phyloP scores from a whole-genome alignment of 331 rosid species.

The Acacia pycnantha region DNA sequence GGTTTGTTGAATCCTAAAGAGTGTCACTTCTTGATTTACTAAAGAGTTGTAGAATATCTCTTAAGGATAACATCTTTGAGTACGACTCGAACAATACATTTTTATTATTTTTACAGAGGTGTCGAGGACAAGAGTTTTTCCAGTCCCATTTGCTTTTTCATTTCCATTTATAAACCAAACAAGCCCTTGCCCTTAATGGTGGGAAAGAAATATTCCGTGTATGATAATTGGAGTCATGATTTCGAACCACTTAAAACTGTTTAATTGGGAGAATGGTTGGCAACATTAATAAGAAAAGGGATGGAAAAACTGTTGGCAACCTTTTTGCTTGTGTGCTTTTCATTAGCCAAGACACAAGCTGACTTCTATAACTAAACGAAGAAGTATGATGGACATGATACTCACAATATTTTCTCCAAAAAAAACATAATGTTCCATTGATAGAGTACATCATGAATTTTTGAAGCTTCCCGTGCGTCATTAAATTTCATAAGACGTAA shows the following conservation, averaged over 20 bases:
- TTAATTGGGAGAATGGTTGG: background rate
- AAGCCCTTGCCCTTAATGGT: background rate
- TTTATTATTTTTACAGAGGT: too few relatives aligned
- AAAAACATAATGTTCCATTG: too few relatives aligned
- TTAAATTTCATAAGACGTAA: background rate
- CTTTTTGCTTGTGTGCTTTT: background rate
- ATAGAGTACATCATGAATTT: background rate
- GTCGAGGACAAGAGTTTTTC: too few relatives aligned
- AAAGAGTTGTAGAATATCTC: too few relatives aligned
- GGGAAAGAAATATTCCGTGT: background rate
- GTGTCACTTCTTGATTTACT: too few relatives aligned
- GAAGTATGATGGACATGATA: background rate
- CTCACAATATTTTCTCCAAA: too few relatives aligned
- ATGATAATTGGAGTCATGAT: background rate
- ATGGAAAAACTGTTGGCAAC: background rate
- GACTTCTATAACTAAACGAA: background rate
- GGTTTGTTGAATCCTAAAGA: too few relatives aligned
- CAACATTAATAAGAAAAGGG: background rate
- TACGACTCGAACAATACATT: too few relatives aligned
- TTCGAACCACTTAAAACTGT: background rate
- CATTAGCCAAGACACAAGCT: background rate
- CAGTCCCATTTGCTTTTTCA: background rate
- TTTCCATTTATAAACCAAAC: background rate
- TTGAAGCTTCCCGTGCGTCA: background rate
- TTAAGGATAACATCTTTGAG: too few relatives aligned